Evolutionary conservation across 768 basidiomycete species (phyloP).

Genomic region (Auriculariales sp.): DNA sequence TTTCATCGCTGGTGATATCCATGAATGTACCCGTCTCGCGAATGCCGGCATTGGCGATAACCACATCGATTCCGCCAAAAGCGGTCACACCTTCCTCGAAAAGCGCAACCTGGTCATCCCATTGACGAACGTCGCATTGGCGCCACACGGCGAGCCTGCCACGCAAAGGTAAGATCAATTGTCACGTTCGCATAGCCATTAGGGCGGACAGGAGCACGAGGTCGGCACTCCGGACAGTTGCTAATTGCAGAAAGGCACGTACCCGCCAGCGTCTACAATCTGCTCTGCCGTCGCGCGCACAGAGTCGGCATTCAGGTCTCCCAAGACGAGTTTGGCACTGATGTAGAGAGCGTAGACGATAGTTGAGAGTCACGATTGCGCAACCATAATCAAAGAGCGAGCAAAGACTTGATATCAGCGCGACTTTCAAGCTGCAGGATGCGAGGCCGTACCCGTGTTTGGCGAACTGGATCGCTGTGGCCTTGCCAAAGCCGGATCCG

Average conservation of each 20-base stretch:
- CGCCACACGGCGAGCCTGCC: background rate
- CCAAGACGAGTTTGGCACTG: background rate
- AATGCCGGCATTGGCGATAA: slow-evolving; percentile 23
- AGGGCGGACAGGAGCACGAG: no score
- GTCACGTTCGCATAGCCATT: background rate
- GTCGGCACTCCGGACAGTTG: no score
- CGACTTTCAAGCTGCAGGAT: no score
- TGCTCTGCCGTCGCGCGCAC: background rate
- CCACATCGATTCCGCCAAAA: slow-evolving; percentile 5
- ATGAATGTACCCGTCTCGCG: slow-evolving; percentile 17
- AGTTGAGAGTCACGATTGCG: background rate
- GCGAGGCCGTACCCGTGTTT: background rate
- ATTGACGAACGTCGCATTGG: background rate
- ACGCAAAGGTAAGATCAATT: background rate
- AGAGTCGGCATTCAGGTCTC: background rate
- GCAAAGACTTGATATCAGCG: no score
- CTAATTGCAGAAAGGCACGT: no score
- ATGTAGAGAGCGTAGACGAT: background rate
- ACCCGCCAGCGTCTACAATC: background rate
- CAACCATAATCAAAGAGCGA: background rate
- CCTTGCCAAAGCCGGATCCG: background rate
- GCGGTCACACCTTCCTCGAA: background rate
- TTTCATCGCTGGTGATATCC: slow-evolving; percentile 5
- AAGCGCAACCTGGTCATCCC: background rate
- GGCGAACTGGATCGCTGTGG: background rate